A percentile compares a stretch with the other conserved stretches of the same genome.
These are phyloP conservation scores for Plasmodium ovale DNA, from an alignment of 169 alveolate species.

Conservation along the genomic window DNA sequence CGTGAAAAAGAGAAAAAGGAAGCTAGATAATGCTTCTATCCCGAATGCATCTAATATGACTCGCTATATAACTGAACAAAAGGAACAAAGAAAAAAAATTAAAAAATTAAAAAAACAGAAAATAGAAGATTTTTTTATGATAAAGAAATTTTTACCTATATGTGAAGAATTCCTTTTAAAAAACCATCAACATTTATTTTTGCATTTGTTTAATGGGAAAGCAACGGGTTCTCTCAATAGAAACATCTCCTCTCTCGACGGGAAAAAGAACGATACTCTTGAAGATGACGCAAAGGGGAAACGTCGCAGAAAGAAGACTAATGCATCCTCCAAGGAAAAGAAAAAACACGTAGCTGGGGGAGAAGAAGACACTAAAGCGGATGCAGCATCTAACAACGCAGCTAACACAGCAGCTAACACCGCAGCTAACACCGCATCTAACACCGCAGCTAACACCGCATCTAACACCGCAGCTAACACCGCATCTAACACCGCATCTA, in stretches of 20 bases:
- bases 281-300: background rate
- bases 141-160: conserved; percentile 55
- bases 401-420: background rate
- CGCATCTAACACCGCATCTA: background rate
- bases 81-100: conserved; percentile 15
- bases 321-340: background rate
- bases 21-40: background rate
- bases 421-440: background rate
- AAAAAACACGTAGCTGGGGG: background rate
- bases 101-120: conserved; percentile 20
- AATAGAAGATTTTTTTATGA: conserved; percentile 54
- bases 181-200: conserved; percentile 10
- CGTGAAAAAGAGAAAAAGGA: conserved; percentile 8
- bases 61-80: background rate
- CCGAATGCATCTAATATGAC: background rate
- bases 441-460: background rate
- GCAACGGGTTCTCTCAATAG: background rate
- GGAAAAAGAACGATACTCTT: background rate
- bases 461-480: background rate
- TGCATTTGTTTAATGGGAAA: background rate
- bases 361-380: background rate
- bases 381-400: background rate
- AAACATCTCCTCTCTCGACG: background rate
- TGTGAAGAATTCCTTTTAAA: conserved; percentile 69
- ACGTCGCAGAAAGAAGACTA: background rate